Evolutionary conservation across 108 stramenopile species (phyloP).

Genomic region (Chaetoceros muelleri): DNA sequence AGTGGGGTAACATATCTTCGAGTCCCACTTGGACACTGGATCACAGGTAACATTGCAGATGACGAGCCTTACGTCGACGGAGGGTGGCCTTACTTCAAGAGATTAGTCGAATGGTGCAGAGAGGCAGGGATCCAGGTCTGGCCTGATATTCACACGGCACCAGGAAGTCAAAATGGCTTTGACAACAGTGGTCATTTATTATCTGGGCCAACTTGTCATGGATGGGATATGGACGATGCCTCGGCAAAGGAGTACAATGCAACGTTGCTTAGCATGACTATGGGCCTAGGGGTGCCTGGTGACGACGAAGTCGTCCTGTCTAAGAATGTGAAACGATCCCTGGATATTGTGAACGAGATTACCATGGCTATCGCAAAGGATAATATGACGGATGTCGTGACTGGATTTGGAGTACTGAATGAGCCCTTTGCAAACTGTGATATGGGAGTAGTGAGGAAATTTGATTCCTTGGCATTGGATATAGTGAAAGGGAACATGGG

Average conservation of each 20-base stretch:
- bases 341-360: constrained; percentile 35
- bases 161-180: constrained; percentile 66
- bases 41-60: constrained; percentile 19
- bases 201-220: constrained; percentile 18
- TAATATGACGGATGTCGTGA: constrained; percentile 37
- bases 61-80: constrained; percentile 46
- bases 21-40: constrained; percentile 64
- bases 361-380: constrained; percentile 30
- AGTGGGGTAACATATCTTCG: constrained; percentile 56
- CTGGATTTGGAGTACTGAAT: constrained; percentile 70
- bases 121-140: constrained; percentile 34
- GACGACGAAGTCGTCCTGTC: not conserved
- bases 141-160: constrained; percentile 69
- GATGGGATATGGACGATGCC: constrained; percentile 19
- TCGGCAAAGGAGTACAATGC: not conserved
- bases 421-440: constrained; percentile 52
- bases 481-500: constrained; percentile 32
- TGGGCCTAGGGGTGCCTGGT: not conserved
- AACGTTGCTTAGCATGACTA: not conserved
- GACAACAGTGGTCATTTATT: constrained; percentile 46
- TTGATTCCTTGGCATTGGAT: constrained; percentile 34
- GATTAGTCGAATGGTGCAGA: constrained; percentile 42
- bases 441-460: constrained; percentile 24
- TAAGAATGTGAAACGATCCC: constrained; percentile 32
- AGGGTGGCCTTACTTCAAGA: constrained; percentile 48